These are phyloP conservation scores for Dendrobium catenatum DNA, from an alignment of 106 monocot species.

Conservation along the genomic window DNA sequence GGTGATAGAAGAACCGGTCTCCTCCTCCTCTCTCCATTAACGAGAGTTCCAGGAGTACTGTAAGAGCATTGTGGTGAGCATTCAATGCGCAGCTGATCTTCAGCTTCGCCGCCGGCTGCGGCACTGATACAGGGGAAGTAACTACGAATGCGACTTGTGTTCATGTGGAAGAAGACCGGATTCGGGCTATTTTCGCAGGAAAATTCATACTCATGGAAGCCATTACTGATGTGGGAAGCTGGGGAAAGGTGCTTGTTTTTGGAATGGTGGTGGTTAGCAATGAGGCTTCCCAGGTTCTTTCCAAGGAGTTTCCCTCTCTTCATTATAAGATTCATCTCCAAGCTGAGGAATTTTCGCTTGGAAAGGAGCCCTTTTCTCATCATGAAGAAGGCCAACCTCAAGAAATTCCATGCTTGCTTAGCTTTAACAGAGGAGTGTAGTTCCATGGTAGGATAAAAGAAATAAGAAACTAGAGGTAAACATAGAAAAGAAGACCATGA, in stretches of 20 bases:
- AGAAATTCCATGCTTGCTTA: conserved; percentile 46
- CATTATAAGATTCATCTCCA: conserved; percentile 48
- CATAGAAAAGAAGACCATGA: neutral
- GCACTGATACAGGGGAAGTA: conserved; percentile 46
- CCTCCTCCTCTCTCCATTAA: too few species aligned
- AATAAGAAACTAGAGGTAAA: neutral
- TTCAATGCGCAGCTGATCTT: neutral
- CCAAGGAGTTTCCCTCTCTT: conserved; percentile 49
- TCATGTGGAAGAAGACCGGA: conserved; percentile 15
- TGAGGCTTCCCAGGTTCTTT: conserved; percentile 29
- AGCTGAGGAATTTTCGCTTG: conserved; percentile 54
- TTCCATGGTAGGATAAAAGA: conserved; percentile 20
- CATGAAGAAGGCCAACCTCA: conserved; percentile 60
- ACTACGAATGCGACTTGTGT: conserved; percentile 24
- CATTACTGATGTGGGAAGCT: neutral
- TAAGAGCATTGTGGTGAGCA: neutral
- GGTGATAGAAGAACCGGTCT: neutral
- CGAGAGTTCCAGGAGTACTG: neutral
- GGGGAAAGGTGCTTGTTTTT: conserved; percentile 16
- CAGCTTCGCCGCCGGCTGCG: conserved; percentile 3
- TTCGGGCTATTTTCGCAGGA: conserved; percentile 61
- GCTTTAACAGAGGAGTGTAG: conserved; percentile 18
- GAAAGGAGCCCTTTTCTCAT: conserved; percentile 50
- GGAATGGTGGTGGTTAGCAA: conserved; percentile 28
- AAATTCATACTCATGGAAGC: conserved; percentile 54